These are phyloP conservation scores for Martensiomyces pterosporus DNA, from an alignment of 192 early-diverging fungal species.

Conservation along the genomic window DNA sequence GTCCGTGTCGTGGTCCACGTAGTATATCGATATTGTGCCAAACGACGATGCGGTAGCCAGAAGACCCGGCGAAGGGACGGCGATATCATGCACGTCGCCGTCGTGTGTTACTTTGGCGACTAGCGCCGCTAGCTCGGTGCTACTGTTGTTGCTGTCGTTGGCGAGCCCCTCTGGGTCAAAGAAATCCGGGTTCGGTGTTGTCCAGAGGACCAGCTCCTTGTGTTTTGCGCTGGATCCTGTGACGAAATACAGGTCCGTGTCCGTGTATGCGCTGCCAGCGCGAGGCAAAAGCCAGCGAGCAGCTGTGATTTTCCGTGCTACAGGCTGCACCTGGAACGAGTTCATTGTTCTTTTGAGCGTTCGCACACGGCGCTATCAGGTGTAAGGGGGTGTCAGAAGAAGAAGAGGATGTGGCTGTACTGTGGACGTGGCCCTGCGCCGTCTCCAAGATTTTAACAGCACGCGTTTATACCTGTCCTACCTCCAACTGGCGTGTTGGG, in stretches of 20 bases:
- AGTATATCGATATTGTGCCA: conserved; percentile 37
- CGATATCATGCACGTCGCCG: conserved; percentile 33
- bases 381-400: not conserved
- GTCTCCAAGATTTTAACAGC: too few relatives aligned
- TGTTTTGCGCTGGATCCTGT: conserved; percentile 35
- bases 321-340: conserved; percentile 35
- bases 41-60: conserved; percentile 39
- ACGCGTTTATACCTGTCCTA: too few relatives aligned
- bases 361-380: too few relatives aligned
- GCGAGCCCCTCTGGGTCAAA: conserved; percentile 3
- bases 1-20: conserved; percentile 2
- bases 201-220: conserved; percentile 49
- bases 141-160: not conserved
- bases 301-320: conserved; percentile 32
- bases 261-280: conserved; percentile 42
- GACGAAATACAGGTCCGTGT: conserved; percentile 34
- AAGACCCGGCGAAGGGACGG: conserved; percentile 3
- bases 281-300: conserved; percentile 40
- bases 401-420: not conserved
- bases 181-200: conserved; percentile 38
- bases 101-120: conserved; percentile 21
- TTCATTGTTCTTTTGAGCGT: too few relatives aligned
- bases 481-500: too few relatives aligned
- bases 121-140: conserved; percentile 13
- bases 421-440: too few relatives aligned